A percentile compares a stretch with the other conserved stretches of the same genome.
phyloP scores from a whole-genome alignment of 1,284 basidiomycete species.

The Puccinia triticina region DNA sequence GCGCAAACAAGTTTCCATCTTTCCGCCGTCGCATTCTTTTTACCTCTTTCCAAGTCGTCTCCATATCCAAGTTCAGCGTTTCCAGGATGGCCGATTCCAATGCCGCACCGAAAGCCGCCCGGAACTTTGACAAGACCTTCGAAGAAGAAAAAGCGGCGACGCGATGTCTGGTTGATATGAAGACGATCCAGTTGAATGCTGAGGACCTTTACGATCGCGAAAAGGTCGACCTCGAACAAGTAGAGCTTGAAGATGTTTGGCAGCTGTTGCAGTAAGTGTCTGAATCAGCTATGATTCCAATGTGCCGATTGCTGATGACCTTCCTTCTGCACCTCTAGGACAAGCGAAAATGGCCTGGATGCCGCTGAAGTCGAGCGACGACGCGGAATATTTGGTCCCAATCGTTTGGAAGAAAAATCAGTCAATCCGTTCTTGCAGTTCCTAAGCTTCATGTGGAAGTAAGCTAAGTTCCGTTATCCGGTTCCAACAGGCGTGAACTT shows the following conservation, averaged over 20 bases:
- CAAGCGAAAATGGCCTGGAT: slow-evolving; percentile 74
- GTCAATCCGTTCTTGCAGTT: slow-evolving; percentile 80
- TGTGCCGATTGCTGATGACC: no score
- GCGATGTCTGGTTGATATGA: slow-evolving; percentile 62
- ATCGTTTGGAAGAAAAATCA: slow-evolving; percentile 88
- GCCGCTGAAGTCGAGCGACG: slow-evolving; percentile 77
- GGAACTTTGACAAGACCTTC: slow-evolving; percentile 50
- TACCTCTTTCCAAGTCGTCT: background rate
- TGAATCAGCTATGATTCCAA: background rate
- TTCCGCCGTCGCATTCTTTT: background rate
- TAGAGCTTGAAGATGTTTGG: slow-evolving; percentile 96
- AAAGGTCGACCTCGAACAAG: slow-evolving; percentile 96
- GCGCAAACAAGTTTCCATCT: background rate
- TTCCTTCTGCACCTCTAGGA: slow-evolving; percentile 51
- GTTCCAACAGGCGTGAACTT: no score
- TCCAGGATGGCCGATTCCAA: slow-evolving; percentile 18
- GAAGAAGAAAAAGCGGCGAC: slow-evolving; percentile 32
- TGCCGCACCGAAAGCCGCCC: background rate
- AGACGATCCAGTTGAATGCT: slow-evolving; percentile 78
- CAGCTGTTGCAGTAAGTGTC: slow-evolving; percentile 80
- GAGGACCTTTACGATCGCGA: slow-evolving; percentile 97
- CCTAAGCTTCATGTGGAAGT: slow-evolving; percentile 52
- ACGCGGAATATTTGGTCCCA: slow-evolving; percentile 89
- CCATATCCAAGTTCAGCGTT: no score
- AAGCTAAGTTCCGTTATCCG: no score